These are phyloP conservation scores for Suhomyces maxii DNA, from an alignment of 1,139 yeast species.

Conservation along the genomic window DNA sequence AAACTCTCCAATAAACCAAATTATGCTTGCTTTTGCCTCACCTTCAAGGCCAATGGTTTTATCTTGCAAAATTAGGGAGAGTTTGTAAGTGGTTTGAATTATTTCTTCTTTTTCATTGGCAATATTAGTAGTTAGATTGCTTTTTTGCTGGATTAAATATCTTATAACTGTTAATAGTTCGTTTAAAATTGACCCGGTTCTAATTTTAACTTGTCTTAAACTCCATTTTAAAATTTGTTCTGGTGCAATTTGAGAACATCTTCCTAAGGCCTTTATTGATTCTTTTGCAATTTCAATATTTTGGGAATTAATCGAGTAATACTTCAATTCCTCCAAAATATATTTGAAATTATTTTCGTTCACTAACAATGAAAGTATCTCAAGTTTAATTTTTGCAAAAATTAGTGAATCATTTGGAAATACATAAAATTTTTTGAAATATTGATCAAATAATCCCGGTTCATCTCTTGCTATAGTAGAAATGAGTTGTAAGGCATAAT, in stretches of 20 bases:
- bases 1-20: slow-evolving; percentile 92
- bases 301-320: slow-evolving; percentile 50
- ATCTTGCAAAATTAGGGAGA: slow-evolving; percentile 35
- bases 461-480: slow-evolving; percentile 36
- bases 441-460: slow-evolving; percentile 47
- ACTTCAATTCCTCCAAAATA: slow-evolving; percentile 68
- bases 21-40: slow-evolving; percentile 75
- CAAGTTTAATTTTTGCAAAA: slow-evolving; percentile 58
- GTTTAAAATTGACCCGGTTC: slow-evolving; percentile 41
- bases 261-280: slow-evolving; percentile 59
- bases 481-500: slow-evolving; percentile 45
- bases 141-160: slow-evolving; percentile 63
- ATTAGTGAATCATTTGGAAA: slow-evolving; percentile 54
- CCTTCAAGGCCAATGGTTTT: slow-evolving; percentile 30
- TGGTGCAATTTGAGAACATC: slow-evolving; percentile 44
- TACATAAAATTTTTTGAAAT: slow-evolving; percentile 55
- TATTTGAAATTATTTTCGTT: slow-evolving; percentile 50
- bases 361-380: slow-evolving; percentile 59
- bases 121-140: slow-evolving; percentile 15
- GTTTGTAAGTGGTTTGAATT: slow-evolving; percentile 36
- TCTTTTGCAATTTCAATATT: slow-evolving; percentile 42
- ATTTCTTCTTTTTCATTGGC: slow-evolving; percentile 31
- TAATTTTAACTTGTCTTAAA: slow-evolving; percentile 29
- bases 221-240: slow-evolving; percentile 45
- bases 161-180: slow-evolving; percentile 72